phyloP scores from a whole-genome alignment of 306 rosid species.

The Gastrolobium bilobum region DNA sequence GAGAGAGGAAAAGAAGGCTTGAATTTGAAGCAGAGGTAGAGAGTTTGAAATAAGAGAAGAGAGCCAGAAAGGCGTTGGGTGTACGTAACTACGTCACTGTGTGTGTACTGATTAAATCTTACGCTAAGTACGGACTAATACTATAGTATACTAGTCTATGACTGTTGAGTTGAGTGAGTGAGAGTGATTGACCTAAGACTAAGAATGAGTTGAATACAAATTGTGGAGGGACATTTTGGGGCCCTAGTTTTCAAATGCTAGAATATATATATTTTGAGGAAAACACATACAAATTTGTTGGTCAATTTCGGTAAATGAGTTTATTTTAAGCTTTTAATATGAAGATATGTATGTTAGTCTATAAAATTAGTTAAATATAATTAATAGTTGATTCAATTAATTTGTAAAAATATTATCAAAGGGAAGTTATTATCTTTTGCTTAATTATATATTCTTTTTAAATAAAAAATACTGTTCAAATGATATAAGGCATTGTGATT shows the following conservation, averaged over 20 bases:
- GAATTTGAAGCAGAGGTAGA: constrained; percentile 80
- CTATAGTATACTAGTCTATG: not conserved
- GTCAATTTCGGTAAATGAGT: constrained; percentile 1
- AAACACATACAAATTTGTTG: constrained; percentile 1
- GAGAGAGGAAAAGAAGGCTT: constrained; percentile 73
- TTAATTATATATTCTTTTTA: no score
- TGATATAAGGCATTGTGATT: no score
- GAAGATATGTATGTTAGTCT: no score
- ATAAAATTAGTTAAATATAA: no score
- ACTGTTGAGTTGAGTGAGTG: not conserved
- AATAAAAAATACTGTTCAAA: no score
- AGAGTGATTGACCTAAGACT: not conserved
- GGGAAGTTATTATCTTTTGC: no score
- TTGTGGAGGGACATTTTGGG: not conserved
- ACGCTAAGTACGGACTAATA: not conserved
- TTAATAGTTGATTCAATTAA: no score
- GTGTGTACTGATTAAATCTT: not conserved
- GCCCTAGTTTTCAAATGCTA: no score
- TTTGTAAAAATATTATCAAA: no score
- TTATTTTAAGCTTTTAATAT: no score
- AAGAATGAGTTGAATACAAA: not conserved
- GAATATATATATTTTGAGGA: not conserved
- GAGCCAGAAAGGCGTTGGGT: not conserved
- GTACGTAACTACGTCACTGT: no score
- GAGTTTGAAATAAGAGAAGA: constrained; percentile 6